Conservation (phyloP, 2,329 filamentous ascomycete species). For the Torrubiella hemipterigena region DNA sequence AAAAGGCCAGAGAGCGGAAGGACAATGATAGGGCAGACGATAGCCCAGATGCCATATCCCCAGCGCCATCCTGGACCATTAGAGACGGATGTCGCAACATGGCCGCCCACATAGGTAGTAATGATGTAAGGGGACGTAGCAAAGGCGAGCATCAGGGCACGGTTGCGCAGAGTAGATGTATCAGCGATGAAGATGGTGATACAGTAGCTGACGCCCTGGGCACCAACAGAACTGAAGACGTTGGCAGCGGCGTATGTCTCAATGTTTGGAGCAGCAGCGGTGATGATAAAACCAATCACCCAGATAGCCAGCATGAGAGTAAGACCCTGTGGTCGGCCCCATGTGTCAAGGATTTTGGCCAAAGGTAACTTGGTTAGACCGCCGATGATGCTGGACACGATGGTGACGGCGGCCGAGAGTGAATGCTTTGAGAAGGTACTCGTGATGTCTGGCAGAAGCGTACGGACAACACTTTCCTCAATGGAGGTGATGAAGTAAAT, state of each 20-base stretch:
- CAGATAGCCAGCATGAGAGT: slow-evolving; percentile 38
- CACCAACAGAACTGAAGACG: slow-evolving; percentile 52
- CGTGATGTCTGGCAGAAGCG: slow-evolving; percentile 35
- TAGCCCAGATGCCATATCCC: slow-evolving; percentile 55
- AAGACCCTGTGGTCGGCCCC: slow-evolving; percentile 54
- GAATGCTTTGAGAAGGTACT: slow-evolving; percentile 40
- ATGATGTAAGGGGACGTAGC: slow-evolving; percentile 54
- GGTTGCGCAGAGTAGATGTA: slow-evolving; percentile 52
- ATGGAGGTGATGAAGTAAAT: slow-evolving; percentile 26
- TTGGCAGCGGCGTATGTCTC: slow-evolving; percentile 50
- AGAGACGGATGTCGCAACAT: slow-evolving; percentile 40
- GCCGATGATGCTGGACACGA: slow-evolving; percentile 41
- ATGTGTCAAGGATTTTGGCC: slow-evolving; percentile 56
- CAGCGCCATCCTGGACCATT: slow-evolving; percentile 49
- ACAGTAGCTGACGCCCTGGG: slow-evolving; percentile 27
- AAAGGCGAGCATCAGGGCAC: slow-evolving; percentile 52
- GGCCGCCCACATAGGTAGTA: slow-evolving; percentile 52
- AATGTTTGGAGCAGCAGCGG: slow-evolving; percentile 50
- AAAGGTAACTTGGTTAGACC: slow-evolving; percentile 54
- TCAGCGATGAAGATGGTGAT: slow-evolving; percentile 53
- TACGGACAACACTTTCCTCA: slow-evolving; percentile 23
- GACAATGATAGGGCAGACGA: slow-evolving; percentile 49
- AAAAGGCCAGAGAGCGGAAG: slow-evolving; percentile 45
- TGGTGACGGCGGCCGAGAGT: slow-evolving; percentile 37
- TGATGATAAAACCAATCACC: slow-evolving; percentile 46